Conservation (phyloP, 495 filamentous ascomycete species). For the Pyronema domesticum region DNA sequence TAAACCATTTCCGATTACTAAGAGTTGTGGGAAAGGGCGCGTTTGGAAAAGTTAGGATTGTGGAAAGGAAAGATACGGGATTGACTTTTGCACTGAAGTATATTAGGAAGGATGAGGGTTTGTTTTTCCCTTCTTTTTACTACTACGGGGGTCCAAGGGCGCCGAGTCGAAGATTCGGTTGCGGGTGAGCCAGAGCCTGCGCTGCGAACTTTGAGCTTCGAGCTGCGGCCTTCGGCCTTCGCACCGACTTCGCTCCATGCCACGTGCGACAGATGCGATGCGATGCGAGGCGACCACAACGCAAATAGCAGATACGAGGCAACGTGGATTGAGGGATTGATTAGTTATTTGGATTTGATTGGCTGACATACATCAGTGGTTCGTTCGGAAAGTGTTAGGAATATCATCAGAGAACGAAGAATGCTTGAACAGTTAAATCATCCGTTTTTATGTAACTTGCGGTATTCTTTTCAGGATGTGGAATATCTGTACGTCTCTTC, state of each 20-base stretch:
- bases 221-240: too few relatives aligned
- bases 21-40: constrained; percentile 94
- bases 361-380: constrained; percentile 43
- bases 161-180: too few relatives aligned
- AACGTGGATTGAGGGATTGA: too few relatives aligned
- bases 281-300: too few relatives aligned
- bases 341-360: too few relatives aligned
- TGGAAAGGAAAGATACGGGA: constrained; percentile 88
- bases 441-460: constrained; percentile 93
- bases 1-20: constrained; percentile 90
- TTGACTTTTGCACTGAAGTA: constrained; percentile 94
- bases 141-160: background rate
- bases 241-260: too few relatives aligned
- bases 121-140: constrained; percentile 19
- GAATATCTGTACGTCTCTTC: constrained; percentile 75
- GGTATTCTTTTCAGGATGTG: constrained; percentile 97
- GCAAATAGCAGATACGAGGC: too few relatives aligned
- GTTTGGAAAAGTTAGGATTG: constrained; percentile 95
- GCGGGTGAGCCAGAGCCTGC: too few relatives aligned
- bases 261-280: too few relatives aligned
- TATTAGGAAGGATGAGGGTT: constrained; percentile 97
- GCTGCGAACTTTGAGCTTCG: too few relatives aligned
- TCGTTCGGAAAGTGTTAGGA: constrained; percentile 89
- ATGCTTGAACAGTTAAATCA: constrained; percentile 98
- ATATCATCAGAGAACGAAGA: constrained; percentile 88